phyloP scores from a whole-genome alignment of 139 green algal genomes.

The Micromonas commoda region DNA sequence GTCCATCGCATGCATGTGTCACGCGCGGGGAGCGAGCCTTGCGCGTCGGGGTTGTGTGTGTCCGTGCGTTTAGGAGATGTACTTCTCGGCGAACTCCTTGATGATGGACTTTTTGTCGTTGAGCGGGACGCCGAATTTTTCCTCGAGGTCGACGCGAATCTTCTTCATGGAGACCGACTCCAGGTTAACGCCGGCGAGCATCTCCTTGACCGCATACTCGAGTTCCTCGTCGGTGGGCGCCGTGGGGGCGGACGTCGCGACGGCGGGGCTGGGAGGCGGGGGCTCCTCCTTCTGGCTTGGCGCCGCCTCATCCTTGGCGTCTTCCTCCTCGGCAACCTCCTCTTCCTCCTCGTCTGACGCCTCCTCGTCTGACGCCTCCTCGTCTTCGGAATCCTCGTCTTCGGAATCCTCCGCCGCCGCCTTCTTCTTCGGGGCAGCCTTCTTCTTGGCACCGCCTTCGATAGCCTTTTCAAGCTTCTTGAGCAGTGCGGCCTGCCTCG shows the following conservation, averaged over 20 bases:
- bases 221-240: not conserved
- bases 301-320: not conserved
- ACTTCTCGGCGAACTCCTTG: not conserved
- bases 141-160: conserved; percentile 6
- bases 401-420: not conserved
- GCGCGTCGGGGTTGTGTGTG: no score
- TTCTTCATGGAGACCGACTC: conserved; percentile 4
- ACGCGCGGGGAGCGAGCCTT: no score
- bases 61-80: not conserved
- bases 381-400: not conserved
- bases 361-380: conserved; percentile 13
- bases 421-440: not conserved
- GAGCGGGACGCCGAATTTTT: not conserved
- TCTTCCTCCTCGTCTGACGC: conserved; percentile 19
- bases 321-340: not conserved
- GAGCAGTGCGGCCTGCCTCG: not conserved
- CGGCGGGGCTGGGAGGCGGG: not conserved
- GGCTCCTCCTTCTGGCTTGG: not conserved
- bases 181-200: not conserved
- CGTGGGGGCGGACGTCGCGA: not conserved
- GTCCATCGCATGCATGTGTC: no score
- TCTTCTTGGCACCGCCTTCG: not conserved
- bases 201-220: not conserved
- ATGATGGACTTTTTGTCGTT: not conserved
- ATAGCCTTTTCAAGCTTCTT: not conserved